Evolutionary conservation across 2,329 filamentous ascomycete genomes (phyloP), one percentile per base, ranked within the genome.

Genomic region (Mycocentrospora acerina): DNA sequence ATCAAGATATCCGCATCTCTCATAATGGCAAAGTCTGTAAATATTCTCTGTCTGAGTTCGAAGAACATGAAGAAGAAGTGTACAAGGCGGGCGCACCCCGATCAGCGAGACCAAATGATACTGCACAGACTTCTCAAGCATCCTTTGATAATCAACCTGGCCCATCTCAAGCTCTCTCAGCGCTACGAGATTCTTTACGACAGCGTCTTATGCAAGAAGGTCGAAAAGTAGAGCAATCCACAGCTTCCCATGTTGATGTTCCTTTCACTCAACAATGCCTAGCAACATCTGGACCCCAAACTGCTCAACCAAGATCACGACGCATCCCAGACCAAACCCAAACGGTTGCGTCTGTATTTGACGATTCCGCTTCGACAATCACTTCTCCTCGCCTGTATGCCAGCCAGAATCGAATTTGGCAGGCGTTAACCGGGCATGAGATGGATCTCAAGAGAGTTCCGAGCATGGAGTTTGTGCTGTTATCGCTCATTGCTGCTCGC

Each of bases 391-490:
- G 61, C 7, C 41, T 67, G 4, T 73, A 48, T 53, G 75, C 79
- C 7, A 80, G 73, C 6, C 69, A 77, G 46, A 73, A 79, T 35
- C 71, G 78, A 24, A 75, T 77, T 17, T 85, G 81, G 80, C 69
- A 75, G 39, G 77, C 80, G 7, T 66, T 84, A 34, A 72, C 81
- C 10, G 81, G 80, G 2, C 81, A 84, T 60, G 72, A 72, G 14
- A 72, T 76, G 16, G 80, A 85, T 51, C 64, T 71, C 12, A 72
- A 70, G 32, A 77, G 74, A 44, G 67, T 83, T 4, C 70, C 77
- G 1, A 62, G 66, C 0, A 68, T 76, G 37, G 78, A 83, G 47
- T 83, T 82, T 46, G 66, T 69, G 10, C 64, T 80, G 13, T 64
- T 85, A 2, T 79, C 76, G 8, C 73, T 82, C 35, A 82, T 85